Conservation (phyloP, 1,284 basidiomycete genomes). For the Abortiporus biennis region DNA sequence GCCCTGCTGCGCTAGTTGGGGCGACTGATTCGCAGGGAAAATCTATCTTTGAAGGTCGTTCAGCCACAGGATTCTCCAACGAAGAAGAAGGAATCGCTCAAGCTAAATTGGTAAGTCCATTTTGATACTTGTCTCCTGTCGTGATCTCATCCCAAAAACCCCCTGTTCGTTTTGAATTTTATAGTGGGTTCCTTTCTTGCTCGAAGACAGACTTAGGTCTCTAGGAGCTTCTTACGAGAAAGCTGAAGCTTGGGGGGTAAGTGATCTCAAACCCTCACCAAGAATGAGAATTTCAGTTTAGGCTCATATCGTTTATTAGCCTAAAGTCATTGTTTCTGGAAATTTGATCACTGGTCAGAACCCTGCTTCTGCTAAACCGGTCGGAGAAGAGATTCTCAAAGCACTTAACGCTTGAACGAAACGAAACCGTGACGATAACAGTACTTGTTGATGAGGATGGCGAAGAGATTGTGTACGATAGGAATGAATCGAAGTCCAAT, state of each 20-base stretch:
- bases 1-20: conserved; percentile 55
- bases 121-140: background rate
- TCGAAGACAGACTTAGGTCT: conserved; percentile 55
- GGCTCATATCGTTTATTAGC: conserved; percentile 13
- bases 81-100: conserved; percentile 8
- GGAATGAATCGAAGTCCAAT: too few relatives aligned
- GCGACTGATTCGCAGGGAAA: conserved; percentile 48
- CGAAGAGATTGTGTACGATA: too few relatives aligned
- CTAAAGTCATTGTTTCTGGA: conserved; percentile 41
- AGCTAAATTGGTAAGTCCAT: conserved; percentile 8
- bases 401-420: conserved; percentile 13
- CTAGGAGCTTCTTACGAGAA: conserved; percentile 66
- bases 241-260: conserved; percentile 52
- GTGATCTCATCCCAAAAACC: background rate
- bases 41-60: conserved; percentile 58
- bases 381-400: conserved; percentile 44
- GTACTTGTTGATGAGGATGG: too few relatives aligned
- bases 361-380: conserved; percentile 50
- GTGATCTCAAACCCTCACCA: conserved; percentile 15
- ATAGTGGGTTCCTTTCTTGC: conserved; percentile 38
- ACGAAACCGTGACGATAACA: too few relatives aligned
- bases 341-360: conserved; percentile 66
- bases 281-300: background rate
- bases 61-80: conserved; percentile 68
- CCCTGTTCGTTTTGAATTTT: too few relatives aligned